Base-by-base conservation (phyloP, 208 protist species). In the Phytomonas francai region DNA sequence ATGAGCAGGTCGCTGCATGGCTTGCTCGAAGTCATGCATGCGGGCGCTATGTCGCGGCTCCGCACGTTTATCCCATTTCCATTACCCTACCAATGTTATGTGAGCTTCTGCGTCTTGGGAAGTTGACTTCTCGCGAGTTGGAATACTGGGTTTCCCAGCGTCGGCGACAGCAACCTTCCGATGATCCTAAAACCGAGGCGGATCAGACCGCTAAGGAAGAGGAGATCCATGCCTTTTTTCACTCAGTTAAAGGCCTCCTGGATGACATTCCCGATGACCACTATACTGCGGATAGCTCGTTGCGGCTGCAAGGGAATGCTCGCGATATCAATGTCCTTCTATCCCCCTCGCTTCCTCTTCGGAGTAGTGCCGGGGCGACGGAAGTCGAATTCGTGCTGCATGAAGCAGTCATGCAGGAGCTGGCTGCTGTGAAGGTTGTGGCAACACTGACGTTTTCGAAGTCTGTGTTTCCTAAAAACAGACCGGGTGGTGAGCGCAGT, bases 341-440 rank as follows among this genome's bases (percentile, higher is more conserved):
- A 32, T 32, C 57, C 8, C 57, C 11, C 14, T 45, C 39, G 9
- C 39, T 45, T 14, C 39, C 39, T 45, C 39, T 2, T 14, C 39
- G 2, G 39, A 16, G 39, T 7, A 29, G 14, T 65, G 61, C n/a
- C 32, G n/a, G 56, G n/a, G 59, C 0, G 34, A 22, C 39, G 6
- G 59, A 59, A 2, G 61, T 56, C 45, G 61, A 57, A n/a, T 45
- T 61, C 59, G 69, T 65, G 59, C 63, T 86, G 39, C 80, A 92
- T 75, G 65, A 76, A 6, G 76, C 70, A 8, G 69, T 92, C 0
- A 45, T 29, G 27, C 60, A 28, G 12, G 86, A 92, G 78, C 56
- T 92, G 16, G 28, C 64, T 3, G 68, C 72, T 6, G 67, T 85
- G 31, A 61, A 77, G 12, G 59, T 87, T 11, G 73, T 88, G 33